These are phyloP conservation scores for Colletotrichum brevisporum DNA, from an alignment of 2,329 filamentous ascomycete genomes.

Conservation along the genomic window DNA sequence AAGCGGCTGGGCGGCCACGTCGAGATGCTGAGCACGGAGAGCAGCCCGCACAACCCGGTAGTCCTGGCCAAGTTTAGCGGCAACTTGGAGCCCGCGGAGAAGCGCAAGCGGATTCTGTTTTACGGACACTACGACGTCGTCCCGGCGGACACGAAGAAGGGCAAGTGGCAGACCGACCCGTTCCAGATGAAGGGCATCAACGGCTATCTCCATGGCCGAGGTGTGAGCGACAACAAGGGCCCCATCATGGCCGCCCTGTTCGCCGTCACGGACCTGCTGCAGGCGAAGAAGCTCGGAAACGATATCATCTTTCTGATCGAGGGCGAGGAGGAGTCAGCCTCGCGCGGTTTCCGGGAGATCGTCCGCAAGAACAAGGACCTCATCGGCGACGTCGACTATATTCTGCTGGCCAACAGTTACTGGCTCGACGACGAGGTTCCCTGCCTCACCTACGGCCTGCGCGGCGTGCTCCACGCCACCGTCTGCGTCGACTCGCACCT, in stretches of 20 bases:
- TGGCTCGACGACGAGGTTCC: conserved; percentile 98
- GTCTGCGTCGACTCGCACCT: conserved; percentile 88
- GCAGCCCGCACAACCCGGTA: conserved; percentile 85
- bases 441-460: conserved; percentile 93
- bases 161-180: conserved; percentile 89
- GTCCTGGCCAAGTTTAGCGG: conserved; percentile 91
- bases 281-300: conserved; percentile 85
- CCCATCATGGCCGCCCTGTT: conserved; percentile 95
- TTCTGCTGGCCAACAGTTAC: conserved; percentile 96
- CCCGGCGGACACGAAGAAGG: conserved; percentile 84
- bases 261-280: conserved; percentile 89
- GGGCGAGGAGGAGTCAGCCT: conserved; percentile 96
- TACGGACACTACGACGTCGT: conserved; percentile 99
- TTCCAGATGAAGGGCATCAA: conserved; percentile 92
- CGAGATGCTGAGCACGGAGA: conserved; percentile 87
- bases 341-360: conserved; percentile 88
- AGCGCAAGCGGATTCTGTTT: conserved; percentile 90
- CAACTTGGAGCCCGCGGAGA: conserved; percentile 74
- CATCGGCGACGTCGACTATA: conserved; percentile 94
- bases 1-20: conserved; percentile 92
- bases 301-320: conserved; percentile 96
- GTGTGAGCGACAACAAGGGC: conserved; percentile 98
- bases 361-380: conserved; percentile 84
- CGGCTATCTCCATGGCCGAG: conserved; percentile 93
- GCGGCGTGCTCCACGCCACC: conserved; percentile 94